Percentiles rank a stretch among this genome's conserved stretches.
Evolutionary conservation across 805 yeast species (phyloP).

Genomic region (Grigorovia jiainica): DNA sequence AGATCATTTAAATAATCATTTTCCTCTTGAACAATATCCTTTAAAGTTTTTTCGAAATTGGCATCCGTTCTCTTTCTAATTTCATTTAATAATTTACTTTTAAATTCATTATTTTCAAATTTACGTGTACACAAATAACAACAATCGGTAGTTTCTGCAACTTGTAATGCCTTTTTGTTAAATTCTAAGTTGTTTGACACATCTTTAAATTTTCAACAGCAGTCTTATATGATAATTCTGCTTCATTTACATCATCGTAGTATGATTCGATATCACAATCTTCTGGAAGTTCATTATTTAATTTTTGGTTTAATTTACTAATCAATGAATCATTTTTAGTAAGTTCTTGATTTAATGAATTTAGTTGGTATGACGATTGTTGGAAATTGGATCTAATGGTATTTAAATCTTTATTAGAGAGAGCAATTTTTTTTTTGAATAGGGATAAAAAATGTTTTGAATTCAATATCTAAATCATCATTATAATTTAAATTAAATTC

Average conservation of each 20-base stretch:
- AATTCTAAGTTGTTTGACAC: constrained; percentile 59
- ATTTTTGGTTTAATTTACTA: constrained; percentile 9
- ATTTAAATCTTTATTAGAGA: constrained; percentile 9
- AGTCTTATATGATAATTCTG: constrained; percentile 52
- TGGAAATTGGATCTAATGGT: constrained; percentile 11
- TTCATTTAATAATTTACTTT: constrained; percentile 21
- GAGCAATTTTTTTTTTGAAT: constrained; percentile 15
- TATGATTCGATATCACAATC: constrained; percentile 40
- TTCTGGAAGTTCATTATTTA: constrained; percentile 30
- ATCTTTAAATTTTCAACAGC: constrained; percentile 61
- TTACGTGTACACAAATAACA: constrained; percentile 69
- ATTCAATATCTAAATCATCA: constrained; percentile 15
- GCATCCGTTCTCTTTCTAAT: constrained; percentile 26
- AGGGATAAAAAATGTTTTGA: constrained; percentile 11
- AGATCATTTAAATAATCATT: constrained; percentile 23
- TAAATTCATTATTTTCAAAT: constrained; percentile 36
- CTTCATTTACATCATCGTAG: constrained; percentile 39
- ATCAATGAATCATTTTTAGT: constrained; percentile 7
- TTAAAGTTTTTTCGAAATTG: constrained; percentile 26
- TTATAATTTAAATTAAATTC: constrained; percentile 8
- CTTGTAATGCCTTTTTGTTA: constrained; percentile 57
- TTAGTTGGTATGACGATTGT: constrained; percentile 9
- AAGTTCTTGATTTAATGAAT: constrained; percentile 9
- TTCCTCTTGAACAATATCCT: constrained; percentile 27
- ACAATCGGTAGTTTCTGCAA: constrained; percentile 46